Conservation (phyloP, 192 early-diverging fungal species). For the Coemansia guatemalensis region DNA sequence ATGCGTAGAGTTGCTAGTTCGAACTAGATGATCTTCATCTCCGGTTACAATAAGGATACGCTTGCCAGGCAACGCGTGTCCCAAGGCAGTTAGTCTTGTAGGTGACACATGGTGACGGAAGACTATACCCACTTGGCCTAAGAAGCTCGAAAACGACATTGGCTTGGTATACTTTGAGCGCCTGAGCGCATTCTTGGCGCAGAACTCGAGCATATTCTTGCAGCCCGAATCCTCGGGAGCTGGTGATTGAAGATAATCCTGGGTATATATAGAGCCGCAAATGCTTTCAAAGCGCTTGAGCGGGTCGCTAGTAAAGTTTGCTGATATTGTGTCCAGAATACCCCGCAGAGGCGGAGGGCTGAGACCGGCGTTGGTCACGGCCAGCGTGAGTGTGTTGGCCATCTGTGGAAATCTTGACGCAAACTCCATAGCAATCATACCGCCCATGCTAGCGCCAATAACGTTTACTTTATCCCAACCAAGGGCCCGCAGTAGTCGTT, state of each 20-base stretch:
- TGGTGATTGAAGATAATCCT: constrained; percentile 33
- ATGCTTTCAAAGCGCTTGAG: constrained; percentile 37
- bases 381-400: constrained; percentile 50
- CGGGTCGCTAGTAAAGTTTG: constrained; percentile 40
- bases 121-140: constrained; percentile 43
- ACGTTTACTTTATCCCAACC: constrained; percentile 74
- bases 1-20: constrained; percentile 42
- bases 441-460: constrained; percentile 83
- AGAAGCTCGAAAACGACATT: constrained; percentile 34
- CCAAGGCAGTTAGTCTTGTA: constrained; percentile 23
- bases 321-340: constrained; percentile 23
- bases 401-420: constrained; percentile 56
- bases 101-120: constrained; percentile 50
- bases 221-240: constrained; percentile 33
- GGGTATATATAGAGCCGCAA: constrained; percentile 36
- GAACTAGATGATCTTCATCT: constrained; percentile 44
- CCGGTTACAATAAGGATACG: constrained; percentile 48
- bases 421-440: constrained; percentile 81
- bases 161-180: constrained; percentile 39
- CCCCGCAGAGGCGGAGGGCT: constrained; percentile 35
- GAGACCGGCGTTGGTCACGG: constrained; percentile 44
- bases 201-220: constrained; percentile 40
- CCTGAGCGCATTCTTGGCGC: constrained; percentile 29
- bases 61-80: constrained; percentile 33
- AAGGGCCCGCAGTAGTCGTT: constrained; percentile 62